Evolutionary conservation across 768 basidiomycete genomes (phyloP).

Genomic region (Zangia roseola): DNA sequence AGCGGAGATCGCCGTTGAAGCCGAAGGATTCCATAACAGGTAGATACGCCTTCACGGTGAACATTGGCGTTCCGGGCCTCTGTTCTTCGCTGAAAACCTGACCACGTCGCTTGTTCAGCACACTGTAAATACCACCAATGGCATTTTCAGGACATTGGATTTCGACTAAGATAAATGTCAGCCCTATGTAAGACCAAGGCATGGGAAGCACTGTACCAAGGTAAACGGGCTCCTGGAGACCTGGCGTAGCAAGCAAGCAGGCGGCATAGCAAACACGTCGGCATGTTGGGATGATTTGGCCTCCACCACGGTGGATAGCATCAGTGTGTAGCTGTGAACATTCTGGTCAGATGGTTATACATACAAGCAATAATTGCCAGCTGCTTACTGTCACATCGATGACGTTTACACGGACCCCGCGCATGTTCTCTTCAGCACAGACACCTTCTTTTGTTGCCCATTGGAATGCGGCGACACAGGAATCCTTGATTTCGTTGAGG

Average conservation of each 20-base stretch:
- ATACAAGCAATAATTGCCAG: background rate
- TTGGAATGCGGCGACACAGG: conserved; percentile 98
- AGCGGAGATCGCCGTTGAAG: conserved; percentile 95
- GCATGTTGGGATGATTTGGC: conserved; percentile 96
- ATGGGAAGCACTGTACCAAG: conserved; percentile 51
- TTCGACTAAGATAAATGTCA: conserved; percentile 60
- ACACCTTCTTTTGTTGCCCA: conserved; percentile 99
- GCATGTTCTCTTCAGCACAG: conserved; percentile 96
- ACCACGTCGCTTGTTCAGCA: conserved; percentile 94
- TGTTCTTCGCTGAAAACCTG: conserved; percentile 99
- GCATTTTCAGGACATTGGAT: conserved; percentile 98
- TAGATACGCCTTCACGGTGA: conserved; percentile 97
- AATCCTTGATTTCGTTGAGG: conserved; percentile 99
- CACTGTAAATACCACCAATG: conserved; percentile 95
- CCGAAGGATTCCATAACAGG: conserved; percentile 93
- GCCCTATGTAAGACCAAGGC: background rate
- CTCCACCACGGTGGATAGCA: conserved; percentile 99
- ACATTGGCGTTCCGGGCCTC: conserved; percentile 96
- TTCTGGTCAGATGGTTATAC: background rate
- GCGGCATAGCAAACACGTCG: conserved; percentile 97
- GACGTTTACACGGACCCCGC: conserved; percentile 94
- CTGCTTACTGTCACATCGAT: conserved; percentile 86
- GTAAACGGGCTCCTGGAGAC: conserved; percentile 96
- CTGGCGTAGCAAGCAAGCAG: conserved; percentile 85
- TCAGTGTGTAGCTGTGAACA: conserved; percentile 82